Evolutionary conservation across 2,329 filamentous ascomycete genomes (phyloP), one percentile per base, ranked within the genome.

Genomic region (Periconia sp.): DNA sequence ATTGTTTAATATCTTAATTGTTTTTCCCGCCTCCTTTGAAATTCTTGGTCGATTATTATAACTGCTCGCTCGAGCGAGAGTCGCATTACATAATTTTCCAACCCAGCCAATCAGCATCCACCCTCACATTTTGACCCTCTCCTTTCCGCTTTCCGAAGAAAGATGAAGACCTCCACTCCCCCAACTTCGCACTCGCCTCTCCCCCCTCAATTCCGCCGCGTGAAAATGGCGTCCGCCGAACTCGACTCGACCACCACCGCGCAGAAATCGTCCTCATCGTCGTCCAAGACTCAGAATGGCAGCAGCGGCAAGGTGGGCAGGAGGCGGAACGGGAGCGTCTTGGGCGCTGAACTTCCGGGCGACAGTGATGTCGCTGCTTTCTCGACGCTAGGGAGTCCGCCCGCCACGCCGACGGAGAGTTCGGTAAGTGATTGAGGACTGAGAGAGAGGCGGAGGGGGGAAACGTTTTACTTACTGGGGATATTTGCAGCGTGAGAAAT

Each of bases 271-370:
- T 43, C 35, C 42, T 35, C 60, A 44, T 17, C 47, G 17, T 43
- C 35, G 45, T 35, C 60, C 23, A 56, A 52, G 30, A 51, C 53
- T 15, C 51, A 63, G 47, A 53, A 41, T 33, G 49, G 49, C 10
- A 50, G 31, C 19, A 63, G 43, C 37, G 52, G 37, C 9, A 49
- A 44, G 15, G 64, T 69, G 53, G 64, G 69, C 52, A 64, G 71
- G 61, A 69, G 77, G 60, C 68, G 78, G 61, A 78, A 76, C 59
- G 77, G 76, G 15, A 80, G 76, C 64, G 78, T 72, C 37, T 71
- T 83, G 15, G 80, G 80, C 31, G 78, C 73, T 40, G 81, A 83
- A 56, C 77, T 81, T 23, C 74, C 77, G 27, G 80, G 81, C 53
- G 81, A 83, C 63, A 82, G 77, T 40, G 76, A 77, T 57, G 79